Conservation (phyloP, 371 early-diverging fungal species). For the Rhizopus sp. region DNA sequence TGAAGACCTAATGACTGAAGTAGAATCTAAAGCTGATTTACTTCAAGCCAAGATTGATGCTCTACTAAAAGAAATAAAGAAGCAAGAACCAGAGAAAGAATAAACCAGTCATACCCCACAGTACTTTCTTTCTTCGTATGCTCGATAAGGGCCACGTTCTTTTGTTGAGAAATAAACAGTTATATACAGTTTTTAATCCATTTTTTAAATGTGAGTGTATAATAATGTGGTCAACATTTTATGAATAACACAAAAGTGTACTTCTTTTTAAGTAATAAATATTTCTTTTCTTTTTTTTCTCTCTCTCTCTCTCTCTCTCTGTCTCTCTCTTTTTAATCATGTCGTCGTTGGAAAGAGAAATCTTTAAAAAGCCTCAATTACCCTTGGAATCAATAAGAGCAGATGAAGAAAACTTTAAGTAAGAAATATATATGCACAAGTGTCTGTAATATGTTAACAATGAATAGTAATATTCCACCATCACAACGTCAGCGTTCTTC, state of each 20-base stretch:
- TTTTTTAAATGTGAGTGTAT: no score
- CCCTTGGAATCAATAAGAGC: constrained; percentile 21
- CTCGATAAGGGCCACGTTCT: no score
- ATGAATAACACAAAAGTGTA: no score
- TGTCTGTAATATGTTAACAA: no score
- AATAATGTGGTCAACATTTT: no score
- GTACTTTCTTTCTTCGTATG: no score
- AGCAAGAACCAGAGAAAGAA: constrained; percentile 72
- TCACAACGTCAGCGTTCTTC: neutral
- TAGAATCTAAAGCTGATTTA: constrained; percentile 39
- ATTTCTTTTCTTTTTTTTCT: constrained; percentile 12
- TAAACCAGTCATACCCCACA: no score
- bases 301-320: neutral
- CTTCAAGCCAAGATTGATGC: constrained; percentile 45
- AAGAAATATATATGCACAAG: neutral
- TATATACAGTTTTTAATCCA: no score
- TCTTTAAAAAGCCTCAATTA: constrained; percentile 34
- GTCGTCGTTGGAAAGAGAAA: constrained; percentile 46
- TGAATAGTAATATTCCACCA: no score
- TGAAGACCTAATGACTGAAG: constrained; percentile 40
- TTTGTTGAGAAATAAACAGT: no score
- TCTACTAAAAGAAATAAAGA: constrained; percentile 32
- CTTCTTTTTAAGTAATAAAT: no score
- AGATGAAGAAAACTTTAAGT: constrained; percentile 11
- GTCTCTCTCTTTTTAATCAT: constrained; percentile 11